phyloP scores from a whole-genome alignment of 208 protist genomes.

The Leishmania gerbilli region DNA sequence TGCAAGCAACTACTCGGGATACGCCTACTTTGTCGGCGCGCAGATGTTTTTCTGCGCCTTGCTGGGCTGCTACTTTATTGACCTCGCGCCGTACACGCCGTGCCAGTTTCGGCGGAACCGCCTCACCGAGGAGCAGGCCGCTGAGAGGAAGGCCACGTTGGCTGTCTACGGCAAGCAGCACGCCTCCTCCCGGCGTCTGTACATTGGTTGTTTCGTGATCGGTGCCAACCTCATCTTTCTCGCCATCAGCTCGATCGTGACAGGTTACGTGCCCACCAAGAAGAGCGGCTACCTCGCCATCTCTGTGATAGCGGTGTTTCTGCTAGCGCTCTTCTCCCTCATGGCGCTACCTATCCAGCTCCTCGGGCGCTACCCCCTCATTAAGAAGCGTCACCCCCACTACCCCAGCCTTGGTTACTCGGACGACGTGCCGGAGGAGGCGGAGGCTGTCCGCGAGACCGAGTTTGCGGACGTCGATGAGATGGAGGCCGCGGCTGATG shows the following conservation, averaged over 20 bases:
- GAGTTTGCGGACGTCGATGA: neutral
- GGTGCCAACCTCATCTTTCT: slow-evolving; percentile 50
- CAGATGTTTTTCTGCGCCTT: slow-evolving; percentile 42
- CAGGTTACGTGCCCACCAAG: slow-evolving; percentile 43
- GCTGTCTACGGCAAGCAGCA: slow-evolving; percentile 55
- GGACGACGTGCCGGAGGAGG: slow-evolving; percentile 15
- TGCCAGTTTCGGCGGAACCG: slow-evolving; percentile 49
- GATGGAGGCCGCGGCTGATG: neutral
- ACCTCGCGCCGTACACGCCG: slow-evolving; percentile 61
- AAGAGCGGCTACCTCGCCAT: slow-evolving; percentile 44
- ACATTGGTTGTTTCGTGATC: slow-evolving; percentile 53
- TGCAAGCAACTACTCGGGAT: slow-evolving; percentile 57
- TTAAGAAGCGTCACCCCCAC: slow-evolving; percentile 40
- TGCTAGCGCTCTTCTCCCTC: slow-evolving; percentile 54
- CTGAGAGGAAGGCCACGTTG: slow-evolving; percentile 45
- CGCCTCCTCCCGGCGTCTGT: slow-evolving; percentile 48
- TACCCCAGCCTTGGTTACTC: slow-evolving; percentile 44
- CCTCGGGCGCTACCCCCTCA: slow-evolving; percentile 56
- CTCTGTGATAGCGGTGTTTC: slow-evolving; percentile 41
- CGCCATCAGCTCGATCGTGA: slow-evolving; percentile 54
- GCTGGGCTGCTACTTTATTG: slow-evolving; percentile 50
- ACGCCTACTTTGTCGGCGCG: slow-evolving; percentile 59
- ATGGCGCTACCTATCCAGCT: slow-evolving; percentile 74
- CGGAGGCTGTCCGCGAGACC: neutral
- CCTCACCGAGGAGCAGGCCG: slow-evolving; percentile 38